Conservation (phyloP, 441 rosid species). For the Pelargonium citronellum region DNA sequence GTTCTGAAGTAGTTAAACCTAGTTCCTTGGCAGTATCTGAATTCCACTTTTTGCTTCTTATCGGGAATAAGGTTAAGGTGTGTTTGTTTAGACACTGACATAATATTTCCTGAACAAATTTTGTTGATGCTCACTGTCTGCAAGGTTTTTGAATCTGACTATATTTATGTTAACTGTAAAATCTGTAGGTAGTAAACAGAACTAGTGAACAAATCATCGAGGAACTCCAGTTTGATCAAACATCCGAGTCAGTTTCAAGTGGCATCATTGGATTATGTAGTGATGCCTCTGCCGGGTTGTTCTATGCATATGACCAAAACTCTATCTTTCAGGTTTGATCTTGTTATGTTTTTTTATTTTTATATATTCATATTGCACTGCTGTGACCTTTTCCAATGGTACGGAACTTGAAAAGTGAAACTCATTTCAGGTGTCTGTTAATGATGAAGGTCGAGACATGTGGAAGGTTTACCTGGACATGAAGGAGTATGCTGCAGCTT, state of each 20-base stretch:
- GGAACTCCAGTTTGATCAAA: constrained; percentile 93
- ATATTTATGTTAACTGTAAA: constrained; percentile 20
- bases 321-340: constrained; percentile 81
- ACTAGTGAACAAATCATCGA: constrained; percentile 91
- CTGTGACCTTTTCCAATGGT: constrained; percentile 19
- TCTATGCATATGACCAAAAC: constrained; percentile 95
- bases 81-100: constrained; percentile 30
- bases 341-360: constrained; percentile 20
- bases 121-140: constrained; percentile 1
- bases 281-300: constrained; percentile 93
- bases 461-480: constrained; percentile 98
- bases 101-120: not conserved
- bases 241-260: constrained; percentile 73
- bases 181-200: constrained; percentile 82
- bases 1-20: constrained; percentile 68
- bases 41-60: constrained; percentile 91
- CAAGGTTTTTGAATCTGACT: constrained; percentile 14
- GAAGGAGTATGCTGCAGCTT: constrained; percentile 93
- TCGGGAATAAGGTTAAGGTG: constrained; percentile 96
- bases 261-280: constrained; percentile 94
- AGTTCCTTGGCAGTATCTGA: constrained; percentile 92
- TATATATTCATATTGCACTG: constrained; percentile 10
- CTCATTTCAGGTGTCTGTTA: constrained; percentile 73
- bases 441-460: constrained; percentile 95
- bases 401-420: constrained; percentile 20